phyloP scores from a whole-genome alignment of 1,284 basidiomycete species.

The Cutaneotrichosporon sp. region DNA sequence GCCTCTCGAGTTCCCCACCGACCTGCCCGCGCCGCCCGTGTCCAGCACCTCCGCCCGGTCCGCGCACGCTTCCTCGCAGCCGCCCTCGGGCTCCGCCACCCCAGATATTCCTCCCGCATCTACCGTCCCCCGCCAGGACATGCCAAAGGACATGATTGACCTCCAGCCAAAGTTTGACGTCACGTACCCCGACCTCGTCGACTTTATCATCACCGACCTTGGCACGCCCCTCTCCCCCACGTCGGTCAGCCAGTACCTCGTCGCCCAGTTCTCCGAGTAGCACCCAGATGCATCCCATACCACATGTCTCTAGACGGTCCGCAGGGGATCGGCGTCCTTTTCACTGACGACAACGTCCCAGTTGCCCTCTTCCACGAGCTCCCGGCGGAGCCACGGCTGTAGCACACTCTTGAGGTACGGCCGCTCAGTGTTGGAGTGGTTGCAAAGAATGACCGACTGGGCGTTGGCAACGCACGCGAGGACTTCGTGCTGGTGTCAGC shows the following conservation, averaged over 20 bases:
- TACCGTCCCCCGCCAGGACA: conserved; percentile 19
- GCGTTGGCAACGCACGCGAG: conserved; percentile 68
- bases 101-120: neutral
- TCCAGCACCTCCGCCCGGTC: neutral
- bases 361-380: conserved; percentile 48
- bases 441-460: conserved; percentile 71
- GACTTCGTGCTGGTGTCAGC: conserved; percentile 64
- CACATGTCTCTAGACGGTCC: conserved; percentile 8
- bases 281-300: neutral
- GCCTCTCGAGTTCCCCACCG: conserved; percentile 27
- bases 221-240: conserved; percentile 44
- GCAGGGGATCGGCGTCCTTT: conserved; percentile 18
- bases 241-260: conserved; percentile 47
- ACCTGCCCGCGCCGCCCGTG: conserved; percentile 8
- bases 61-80: neutral
- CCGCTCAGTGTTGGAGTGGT: conserved; percentile 83
- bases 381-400: conserved; percentile 57
- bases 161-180: conserved; percentile 51
- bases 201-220: conserved; percentile 49
- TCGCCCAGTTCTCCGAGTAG: conserved; percentile 45
- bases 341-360: conserved; percentile 18
- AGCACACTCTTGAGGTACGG: conserved; percentile 67
- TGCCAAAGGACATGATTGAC: conserved; percentile 48
- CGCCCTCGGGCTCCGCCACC: neutral
- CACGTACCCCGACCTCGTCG: conserved; percentile 48